These are phyloP conservation scores for Allomyces javanicus DNA, from an alignment of 192 early-diverging fungal species.

Conservation along the genomic window DNA sequence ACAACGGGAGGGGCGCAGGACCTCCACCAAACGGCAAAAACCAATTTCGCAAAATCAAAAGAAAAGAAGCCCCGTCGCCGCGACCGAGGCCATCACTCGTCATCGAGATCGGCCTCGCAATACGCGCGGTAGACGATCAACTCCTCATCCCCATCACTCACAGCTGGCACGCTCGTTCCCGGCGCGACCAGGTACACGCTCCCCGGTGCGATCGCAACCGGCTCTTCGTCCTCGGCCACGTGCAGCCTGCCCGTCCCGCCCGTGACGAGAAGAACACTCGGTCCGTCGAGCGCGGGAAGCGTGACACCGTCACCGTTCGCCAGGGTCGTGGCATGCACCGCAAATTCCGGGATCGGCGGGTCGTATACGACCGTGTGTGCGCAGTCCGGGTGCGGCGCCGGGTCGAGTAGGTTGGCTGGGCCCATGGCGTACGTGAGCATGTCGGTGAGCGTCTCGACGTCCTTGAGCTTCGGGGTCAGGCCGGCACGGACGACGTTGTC, in stretches of 20 bases:
- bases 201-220: slow-evolving; percentile 1
- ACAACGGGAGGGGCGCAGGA: too few relatives aligned
- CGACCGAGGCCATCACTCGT: not conserved
- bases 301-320: slow-evolving; percentile 22
- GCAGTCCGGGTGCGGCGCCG: slow-evolving; percentile 78
- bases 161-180: not conserved
- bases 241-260: slow-evolving; percentile 21
- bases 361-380: slow-evolving; percentile 70
- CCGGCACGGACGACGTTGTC: slow-evolving; percentile 96
- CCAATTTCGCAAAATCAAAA: not conserved
- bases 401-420: slow-evolving; percentile 64
- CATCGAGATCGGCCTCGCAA: not conserved
- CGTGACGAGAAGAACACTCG: slow-evolving; percentile 69
- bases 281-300: slow-evolving; percentile 45
- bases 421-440: slow-evolving; percentile 95
- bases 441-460: slow-evolving; percentile 67
- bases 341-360: slow-evolving; percentile 92
- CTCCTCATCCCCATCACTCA: not conserved
- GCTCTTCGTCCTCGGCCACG: not conserved
- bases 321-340: slow-evolving; percentile 48
- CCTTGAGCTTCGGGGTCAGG: slow-evolving; percentile 92
- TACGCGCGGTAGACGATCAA: not conserved
- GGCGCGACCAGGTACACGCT: not conserved
- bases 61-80: not conserved
- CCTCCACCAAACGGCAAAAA: too few relatives aligned